These are phyloP conservation scores for Viridothelium virens DNA, from an alignment of 495 filamentous ascomycete species.

Conservation along the genomic window DNA sequence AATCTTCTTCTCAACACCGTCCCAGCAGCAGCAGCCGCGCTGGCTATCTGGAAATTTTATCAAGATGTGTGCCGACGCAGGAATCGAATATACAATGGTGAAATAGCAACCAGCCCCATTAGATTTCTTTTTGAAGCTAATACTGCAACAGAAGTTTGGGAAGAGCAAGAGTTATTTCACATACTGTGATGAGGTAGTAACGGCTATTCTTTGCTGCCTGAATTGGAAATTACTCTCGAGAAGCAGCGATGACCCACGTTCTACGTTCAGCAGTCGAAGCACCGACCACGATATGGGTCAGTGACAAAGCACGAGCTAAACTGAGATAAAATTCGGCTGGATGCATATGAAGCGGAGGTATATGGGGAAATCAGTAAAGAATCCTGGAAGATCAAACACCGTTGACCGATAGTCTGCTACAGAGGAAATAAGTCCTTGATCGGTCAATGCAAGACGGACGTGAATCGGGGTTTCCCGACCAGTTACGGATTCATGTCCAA, in stretches of 20 bases:
- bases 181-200: neutral
- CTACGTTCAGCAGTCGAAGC: too few relatives aligned
- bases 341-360: too few relatives aligned
- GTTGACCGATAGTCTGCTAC: too few relatives aligned
- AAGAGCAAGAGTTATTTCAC: neutral
- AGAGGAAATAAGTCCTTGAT: too few relatives aligned
- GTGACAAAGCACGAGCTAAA: too few relatives aligned
- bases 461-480: too few relatives aligned
- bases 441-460: too few relatives aligned
- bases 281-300: too few relatives aligned
- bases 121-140: neutral
- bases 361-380: too few relatives aligned
- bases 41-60: neutral
- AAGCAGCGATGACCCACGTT: neutral
- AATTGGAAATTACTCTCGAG: neutral
- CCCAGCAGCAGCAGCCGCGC: neutral
- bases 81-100: neutral
- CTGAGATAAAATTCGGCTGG: too few relatives aligned
- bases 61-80: neutral
- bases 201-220: neutral
- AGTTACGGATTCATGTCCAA: too few relatives aligned
- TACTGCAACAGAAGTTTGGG: neutral
- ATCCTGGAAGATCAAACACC: too few relatives aligned
- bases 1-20: neutral
- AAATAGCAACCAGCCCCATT: neutral